These are phyloP conservation scores for Diddensiella caesifluorescens DNA, from an alignment of 805 yeast species.

Conservation along the genomic window DNA sequence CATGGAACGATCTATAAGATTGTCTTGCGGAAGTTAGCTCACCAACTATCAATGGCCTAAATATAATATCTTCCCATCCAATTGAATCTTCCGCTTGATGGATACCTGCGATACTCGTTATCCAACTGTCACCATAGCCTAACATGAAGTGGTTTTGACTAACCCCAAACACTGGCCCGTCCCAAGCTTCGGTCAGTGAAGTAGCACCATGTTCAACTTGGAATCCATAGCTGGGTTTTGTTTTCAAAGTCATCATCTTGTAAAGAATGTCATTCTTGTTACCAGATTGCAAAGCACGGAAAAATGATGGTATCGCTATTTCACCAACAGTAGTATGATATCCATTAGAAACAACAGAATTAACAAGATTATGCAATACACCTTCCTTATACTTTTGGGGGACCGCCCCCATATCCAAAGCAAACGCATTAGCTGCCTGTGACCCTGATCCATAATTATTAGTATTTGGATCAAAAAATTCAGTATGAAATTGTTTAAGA, in stretches of 20 bases:
- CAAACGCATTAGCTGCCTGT: constrained; percentile 4
- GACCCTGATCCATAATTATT: constrained; percentile 1
- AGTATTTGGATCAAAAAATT: not conserved
- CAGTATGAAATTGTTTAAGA: not conserved
- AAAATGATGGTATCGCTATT: constrained; percentile 1
- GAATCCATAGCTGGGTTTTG: constrained; percentile 4
- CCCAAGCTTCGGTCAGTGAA: constrained; percentile 3
- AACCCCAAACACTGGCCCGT: constrained; percentile 4
- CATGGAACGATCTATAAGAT: not conserved
- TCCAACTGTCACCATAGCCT: constrained; percentile 3
- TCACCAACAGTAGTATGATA: constrained; percentile 4
- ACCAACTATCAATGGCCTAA: constrained; percentile 1
- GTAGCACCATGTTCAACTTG: constrained; percentile 2
- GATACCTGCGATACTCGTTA: constrained; percentile 2
- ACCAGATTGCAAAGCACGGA: constrained; percentile 1
- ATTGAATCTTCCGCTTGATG: constrained; percentile 1
- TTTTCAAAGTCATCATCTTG: not conserved
- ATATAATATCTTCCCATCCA: constrained; percentile 1
- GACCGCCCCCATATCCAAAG: constrained; percentile 4
- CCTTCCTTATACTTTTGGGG: not conserved
- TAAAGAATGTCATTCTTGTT: not conserved
- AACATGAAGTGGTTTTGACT: constrained; percentile 5
- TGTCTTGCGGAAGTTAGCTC: not conserved
- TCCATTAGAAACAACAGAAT: not conserved
- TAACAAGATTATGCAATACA: not conserved